A percentile compares a stretch with the other conserved stretches of the same genome.
phyloP scores from a whole-genome alignment of 2,329 filamentous ascomycete species.

The Penicillium nordicum region DNA sequence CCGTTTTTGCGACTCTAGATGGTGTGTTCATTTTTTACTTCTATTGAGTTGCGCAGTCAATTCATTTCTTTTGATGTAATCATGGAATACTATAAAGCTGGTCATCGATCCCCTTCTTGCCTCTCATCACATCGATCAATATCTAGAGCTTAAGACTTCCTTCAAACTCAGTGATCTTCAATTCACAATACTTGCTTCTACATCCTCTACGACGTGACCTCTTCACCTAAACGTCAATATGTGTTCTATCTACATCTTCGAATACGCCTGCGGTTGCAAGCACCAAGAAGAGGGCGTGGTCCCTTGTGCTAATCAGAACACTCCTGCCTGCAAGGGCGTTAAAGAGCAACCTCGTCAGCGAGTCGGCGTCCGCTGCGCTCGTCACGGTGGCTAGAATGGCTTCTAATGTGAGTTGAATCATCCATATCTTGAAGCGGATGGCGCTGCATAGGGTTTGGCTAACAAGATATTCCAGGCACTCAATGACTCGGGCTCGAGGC shows the following conservation, averaged over 20 bases:
- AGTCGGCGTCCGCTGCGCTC: slow-evolving; percentile 34
- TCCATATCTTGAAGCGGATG: not conserved
- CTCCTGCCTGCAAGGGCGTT: slow-evolving; percentile 29
- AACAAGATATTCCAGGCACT: not conserved
- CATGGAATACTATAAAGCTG: slow-evolving; percentile 22
- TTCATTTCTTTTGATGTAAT: slow-evolving; percentile 16
- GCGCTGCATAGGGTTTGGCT: slow-evolving; percentile 10
- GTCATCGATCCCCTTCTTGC: slow-evolving; percentile 7
- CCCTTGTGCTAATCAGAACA: slow-evolving; percentile 34
- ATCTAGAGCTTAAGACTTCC: not conserved
- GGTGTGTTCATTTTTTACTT: slow-evolving; percentile 15
- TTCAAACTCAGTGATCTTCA: not conserved
- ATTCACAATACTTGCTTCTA: not conserved
- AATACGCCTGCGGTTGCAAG: slow-evolving; percentile 39
- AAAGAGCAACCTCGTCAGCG: slow-evolving; percentile 32
- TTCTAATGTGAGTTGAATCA: not conserved
- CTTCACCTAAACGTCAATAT: slow-evolving; percentile 20
- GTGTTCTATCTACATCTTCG: slow-evolving; percentile 38
- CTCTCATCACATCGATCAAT: slow-evolving; percentile 5
- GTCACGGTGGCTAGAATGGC: slow-evolving; percentile 17
- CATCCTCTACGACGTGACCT: not conserved
- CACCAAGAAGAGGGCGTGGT: slow-evolving; percentile 34
- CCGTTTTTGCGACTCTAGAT: not conserved
- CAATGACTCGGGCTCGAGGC: not conserved
- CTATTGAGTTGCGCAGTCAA: slow-evolving; percentile 17